Evolutionary conservation across 1,139 yeast species (phyloP), one percentile per base, ranked within the genome.

Genomic region (Williopsis jadinii): DNA sequence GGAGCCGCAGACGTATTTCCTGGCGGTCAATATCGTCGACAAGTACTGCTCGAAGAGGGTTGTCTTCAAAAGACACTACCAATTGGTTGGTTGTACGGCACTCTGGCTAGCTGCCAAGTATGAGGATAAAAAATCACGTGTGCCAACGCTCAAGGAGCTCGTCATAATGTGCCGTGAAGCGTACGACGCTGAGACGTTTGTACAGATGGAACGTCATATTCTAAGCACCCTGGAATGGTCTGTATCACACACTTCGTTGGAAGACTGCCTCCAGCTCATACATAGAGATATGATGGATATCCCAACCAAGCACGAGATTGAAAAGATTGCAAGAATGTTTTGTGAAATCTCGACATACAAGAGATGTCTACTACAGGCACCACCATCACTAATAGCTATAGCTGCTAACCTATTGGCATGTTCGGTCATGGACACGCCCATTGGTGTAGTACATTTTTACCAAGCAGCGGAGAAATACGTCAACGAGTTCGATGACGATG

Each of bases 51-150:
- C 97, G 32, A 84, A 80, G 55, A 73, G 98, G 50, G 83, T 90
- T 14, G 95, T 90, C n/a, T 85, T 83, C 64, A 85, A 84, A 57
- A 79, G 88, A 51, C 97, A 92, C 61, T 88, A 87, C 61, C 97
- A 90, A 61, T 68, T 92, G 48, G 92, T 92, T 11, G 96, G 96
- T 3, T 84, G 95, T 56, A 84, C 96, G 2, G 86, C 96, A 5
- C 70, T 92, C 42, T 90, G 97, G 97, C 79, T 92, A 37, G 96
- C 97, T 8, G 87, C 95, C 41, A 92, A 92, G 63, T 86, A 84
- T 61, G 88, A 86, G 57, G 97, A 88, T 62, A 84, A 84, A 58
- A 90, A 90, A 64, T 73, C 78, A 44, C 68, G 86, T 43, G 88
- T 87, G 4, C 96, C 97, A 28, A 80, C 92, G 1, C 70, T 88